Conservation (phyloP, 2,329 filamentous ascomycete genomes). For the Cladosporium sp. region DNA sequence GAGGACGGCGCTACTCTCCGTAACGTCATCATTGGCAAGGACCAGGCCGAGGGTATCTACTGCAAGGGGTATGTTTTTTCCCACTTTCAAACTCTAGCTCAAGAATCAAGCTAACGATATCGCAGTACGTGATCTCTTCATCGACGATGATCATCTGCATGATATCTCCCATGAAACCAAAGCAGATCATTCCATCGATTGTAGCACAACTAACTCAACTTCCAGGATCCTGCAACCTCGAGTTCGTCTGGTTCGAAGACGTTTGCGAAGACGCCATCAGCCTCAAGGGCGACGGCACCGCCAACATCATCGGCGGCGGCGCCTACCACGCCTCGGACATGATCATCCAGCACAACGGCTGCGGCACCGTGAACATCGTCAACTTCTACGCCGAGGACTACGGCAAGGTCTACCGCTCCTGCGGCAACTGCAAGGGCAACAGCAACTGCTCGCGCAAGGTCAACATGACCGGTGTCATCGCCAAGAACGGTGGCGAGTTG, state of each 20-base stretch:
- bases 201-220: neutral
- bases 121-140: neutral
- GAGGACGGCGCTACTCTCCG: constrained; percentile 52
- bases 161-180: neutral
- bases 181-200: neutral
- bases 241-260: constrained; percentile 46
- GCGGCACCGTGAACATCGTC: constrained; percentile 15
- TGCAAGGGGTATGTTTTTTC: constrained; percentile 49
- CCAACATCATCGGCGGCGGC: constrained; percentile 37
- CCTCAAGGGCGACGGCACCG: constrained; percentile 30
- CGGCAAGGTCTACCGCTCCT: constrained; percentile 14
- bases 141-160: neutral
- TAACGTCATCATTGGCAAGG: constrained; percentile 57
- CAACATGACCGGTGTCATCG: constrained; percentile 11
- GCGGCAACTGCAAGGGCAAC: constrained; percentile 16
- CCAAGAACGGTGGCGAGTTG: constrained; percentile 11
- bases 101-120: neutral
- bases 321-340: constrained; percentile 24
- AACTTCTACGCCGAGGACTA: constrained; percentile 19
- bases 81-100: neutral
- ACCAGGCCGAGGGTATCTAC: constrained; percentile 54
- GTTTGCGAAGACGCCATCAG: constrained; percentile 37
- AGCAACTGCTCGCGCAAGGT: constrained; percentile 15
- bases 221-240: constrained; percentile 5
- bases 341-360: constrained; percentile 26